Percentiles rank a stretch among this genome's conserved stretches.
Evolutionary conservation across 129 eudicot genomes (phyloP).

Genomic region (Flaveria sonorensis): DNA sequence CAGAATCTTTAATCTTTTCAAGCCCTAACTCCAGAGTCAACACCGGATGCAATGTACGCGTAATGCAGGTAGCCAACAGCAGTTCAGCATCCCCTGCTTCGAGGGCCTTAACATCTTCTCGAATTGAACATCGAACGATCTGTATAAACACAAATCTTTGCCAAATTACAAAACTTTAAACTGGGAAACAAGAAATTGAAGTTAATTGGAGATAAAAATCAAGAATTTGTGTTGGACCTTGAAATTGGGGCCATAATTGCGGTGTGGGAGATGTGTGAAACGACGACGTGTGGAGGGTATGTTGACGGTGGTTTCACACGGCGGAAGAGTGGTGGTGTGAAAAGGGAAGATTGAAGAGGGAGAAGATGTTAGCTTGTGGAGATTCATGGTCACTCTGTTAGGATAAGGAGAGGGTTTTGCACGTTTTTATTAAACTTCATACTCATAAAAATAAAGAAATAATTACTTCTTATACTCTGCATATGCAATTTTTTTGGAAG

Average conservation of each 20-base stretch:
- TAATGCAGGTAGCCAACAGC: conserved; percentile 67
- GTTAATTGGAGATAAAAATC: no score
- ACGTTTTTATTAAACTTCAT: background rate
- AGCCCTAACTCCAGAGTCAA: conserved; percentile 75
- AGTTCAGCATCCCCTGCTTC: conserved; percentile 61
- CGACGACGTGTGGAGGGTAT: conserved; percentile 20
- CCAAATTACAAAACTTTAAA: background rate
- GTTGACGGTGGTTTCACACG: conserved; percentile 15
- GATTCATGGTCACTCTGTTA: conserved; percentile 23
- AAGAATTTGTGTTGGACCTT: conserved; percentile 26
- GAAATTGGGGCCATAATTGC: conserved; percentile 25
- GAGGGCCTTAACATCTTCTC: conserved; percentile 33
- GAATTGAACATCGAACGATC: conserved; percentile 45
- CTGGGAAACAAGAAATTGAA: background rate
- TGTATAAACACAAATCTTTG: conserved; percentile 3
- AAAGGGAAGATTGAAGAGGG: conserved; percentile 24
- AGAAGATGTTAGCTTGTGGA: background rate
- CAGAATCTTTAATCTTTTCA: conserved; percentile 50
- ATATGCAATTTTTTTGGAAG: no score
- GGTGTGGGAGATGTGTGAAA: conserved; percentile 30
- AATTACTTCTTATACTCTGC: no score
- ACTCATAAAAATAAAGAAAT: no score
- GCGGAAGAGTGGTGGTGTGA: conserved; percentile 20
- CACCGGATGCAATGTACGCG: conserved; percentile 70
- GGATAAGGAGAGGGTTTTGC: conserved; percentile 28